Conservation (phyloP, 768 basidiomycete genomes). For the Clathrus columnatus region DNA sequence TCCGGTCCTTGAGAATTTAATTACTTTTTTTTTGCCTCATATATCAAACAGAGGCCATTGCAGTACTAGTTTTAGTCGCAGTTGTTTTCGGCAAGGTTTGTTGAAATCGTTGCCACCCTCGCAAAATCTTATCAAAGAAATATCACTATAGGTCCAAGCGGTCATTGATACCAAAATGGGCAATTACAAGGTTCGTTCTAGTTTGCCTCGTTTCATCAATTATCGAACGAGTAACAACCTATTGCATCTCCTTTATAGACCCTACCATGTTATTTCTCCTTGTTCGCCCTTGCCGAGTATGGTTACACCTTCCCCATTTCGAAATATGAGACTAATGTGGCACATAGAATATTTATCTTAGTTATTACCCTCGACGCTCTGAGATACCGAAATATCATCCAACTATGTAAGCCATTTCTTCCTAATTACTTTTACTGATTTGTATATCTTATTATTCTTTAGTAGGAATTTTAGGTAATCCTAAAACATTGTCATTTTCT, state of each 20-base stretch:
- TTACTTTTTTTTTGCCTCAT: too few relatives aligned
- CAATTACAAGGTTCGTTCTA: constrained; percentile 8
- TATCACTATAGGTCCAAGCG: not conserved
- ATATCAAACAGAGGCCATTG: constrained; percentile 54
- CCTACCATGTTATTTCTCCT: constrained; percentile 73
- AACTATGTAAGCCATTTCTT: constrained; percentile 31
- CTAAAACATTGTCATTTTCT: constrained; percentile 14
- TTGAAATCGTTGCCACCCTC: not conserved
- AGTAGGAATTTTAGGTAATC: constrained; percentile 55
- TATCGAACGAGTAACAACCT: too few relatives aligned
- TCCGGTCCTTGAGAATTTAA: too few relatives aligned
- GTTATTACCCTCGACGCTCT: constrained; percentile 81
- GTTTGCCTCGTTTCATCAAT: not conserved
- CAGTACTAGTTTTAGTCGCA: constrained; percentile 67
- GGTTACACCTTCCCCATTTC: constrained; percentile 16
- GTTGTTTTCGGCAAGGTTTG: constrained; percentile 53
- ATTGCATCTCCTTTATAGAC: constrained; percentile 42
- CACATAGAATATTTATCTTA: constrained; percentile 61
- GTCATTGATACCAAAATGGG: not conserved
- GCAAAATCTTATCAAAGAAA: not conserved
- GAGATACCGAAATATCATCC: constrained; percentile 67
- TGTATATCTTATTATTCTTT: not conserved
- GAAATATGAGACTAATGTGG: constrained; percentile 5
- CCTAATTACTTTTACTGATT: not conserved
- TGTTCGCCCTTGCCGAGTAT: constrained; percentile 78